Conservation (phyloP, 495 filamentous ascomycete genomes). For the Aspergillus conjunctus region DNA sequence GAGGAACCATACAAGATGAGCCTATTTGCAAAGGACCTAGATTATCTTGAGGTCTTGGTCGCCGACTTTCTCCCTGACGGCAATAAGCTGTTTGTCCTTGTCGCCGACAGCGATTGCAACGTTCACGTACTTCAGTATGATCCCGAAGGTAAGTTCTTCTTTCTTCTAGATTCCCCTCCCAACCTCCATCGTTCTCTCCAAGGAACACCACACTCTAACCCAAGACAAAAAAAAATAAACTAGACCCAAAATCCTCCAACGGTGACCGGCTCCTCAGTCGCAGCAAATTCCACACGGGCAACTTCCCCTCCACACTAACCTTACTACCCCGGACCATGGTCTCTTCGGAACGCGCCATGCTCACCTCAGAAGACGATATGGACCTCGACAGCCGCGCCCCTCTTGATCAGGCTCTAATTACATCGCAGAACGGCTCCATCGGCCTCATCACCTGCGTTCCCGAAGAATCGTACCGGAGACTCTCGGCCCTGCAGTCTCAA, state of each 20-base stretch:
- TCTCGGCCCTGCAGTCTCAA: slow-evolving; percentile 80
- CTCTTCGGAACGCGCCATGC: slow-evolving; percentile 41
- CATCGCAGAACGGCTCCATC: slow-evolving; percentile 72
- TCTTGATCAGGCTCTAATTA: slow-evolving; percentile 64
- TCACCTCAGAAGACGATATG: slow-evolving; percentile 40
- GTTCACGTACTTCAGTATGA: slow-evolving; percentile 91
- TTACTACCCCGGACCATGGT: slow-evolving; percentile 69
- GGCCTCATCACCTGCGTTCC: slow-evolving; percentile 75
- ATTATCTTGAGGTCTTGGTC: slow-evolving; percentile 72
- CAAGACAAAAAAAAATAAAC: slow-evolving; percentile 21
- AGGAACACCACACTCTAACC: neutral
- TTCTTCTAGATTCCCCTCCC: neutral
- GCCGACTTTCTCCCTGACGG: slow-evolving; percentile 90
- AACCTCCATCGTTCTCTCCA: no score
- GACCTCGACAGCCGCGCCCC: slow-evolving; percentile 34
- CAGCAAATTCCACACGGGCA: slow-evolving; percentile 83
- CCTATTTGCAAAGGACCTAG: slow-evolving; percentile 83
- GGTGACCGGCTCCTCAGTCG: slow-evolving; percentile 84
- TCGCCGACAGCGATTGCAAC: slow-evolving; percentile 81
- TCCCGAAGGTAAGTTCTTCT: slow-evolving; percentile 68
- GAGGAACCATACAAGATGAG: slow-evolving; percentile 95
- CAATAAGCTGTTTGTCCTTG: slow-evolving; percentile 77
- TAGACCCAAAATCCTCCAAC: slow-evolving; percentile 90
- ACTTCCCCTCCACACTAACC: slow-evolving; percentile 70
- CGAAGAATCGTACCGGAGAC: slow-evolving; percentile 79